These are phyloP conservation scores for Aaosphaeria pasadenensis DNA, from an alignment of 2,329 filamentous ascomycete species.

Conservation along the genomic window DNA sequence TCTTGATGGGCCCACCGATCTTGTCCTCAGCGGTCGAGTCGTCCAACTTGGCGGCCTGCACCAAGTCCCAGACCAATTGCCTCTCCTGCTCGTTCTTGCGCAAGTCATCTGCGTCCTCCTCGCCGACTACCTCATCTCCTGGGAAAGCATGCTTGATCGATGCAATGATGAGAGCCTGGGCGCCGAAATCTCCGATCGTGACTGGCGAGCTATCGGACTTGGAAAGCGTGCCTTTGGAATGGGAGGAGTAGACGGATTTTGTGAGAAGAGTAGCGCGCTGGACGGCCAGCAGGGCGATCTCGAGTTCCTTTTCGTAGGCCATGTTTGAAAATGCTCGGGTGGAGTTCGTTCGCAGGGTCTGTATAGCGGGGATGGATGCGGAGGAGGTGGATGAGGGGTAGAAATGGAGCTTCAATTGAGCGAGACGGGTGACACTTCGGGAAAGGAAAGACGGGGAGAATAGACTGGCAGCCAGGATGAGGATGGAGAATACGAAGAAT, in stretches of 20 bases:
- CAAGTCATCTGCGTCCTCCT: constrained; percentile 85
- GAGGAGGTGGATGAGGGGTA: constrained; percentile 13
- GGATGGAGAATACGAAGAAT: constrained; percentile 25
- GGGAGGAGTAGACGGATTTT: constrained; percentile 77
- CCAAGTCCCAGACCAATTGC: constrained; percentile 79
- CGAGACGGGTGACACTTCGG: constrained; percentile 24
- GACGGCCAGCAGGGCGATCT: constrained; percentile 82
- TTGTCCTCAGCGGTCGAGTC: constrained; percentile 63
- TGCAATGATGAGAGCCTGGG: constrained; percentile 91
- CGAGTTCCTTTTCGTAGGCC: constrained; percentile 72
- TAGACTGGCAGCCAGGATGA: constrained; percentile 32
- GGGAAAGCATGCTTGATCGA: constrained; percentile 90
- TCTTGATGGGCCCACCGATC: constrained; percentile 67
- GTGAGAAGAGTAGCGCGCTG: constrained; percentile 77
- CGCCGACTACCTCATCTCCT: constrained; percentile 84
- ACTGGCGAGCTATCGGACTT: constrained; percentile 97
- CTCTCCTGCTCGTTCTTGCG: constrained; percentile 67
- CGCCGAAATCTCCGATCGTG: constrained; percentile 96
- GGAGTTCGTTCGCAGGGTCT: constrained; percentile 8
- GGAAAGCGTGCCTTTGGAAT: constrained; percentile 88
- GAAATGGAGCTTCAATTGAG: constrained; percentile 28
- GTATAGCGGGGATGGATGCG: constrained; percentile 7
- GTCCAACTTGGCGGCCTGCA: constrained; percentile 67
- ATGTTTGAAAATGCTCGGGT: constrained; percentile 27
- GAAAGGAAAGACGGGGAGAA: constrained; percentile 22